Evolutionary conservation across 306 rosid species (phyloP).

Genomic region (Pterocarpus macrocarpus): DNA sequence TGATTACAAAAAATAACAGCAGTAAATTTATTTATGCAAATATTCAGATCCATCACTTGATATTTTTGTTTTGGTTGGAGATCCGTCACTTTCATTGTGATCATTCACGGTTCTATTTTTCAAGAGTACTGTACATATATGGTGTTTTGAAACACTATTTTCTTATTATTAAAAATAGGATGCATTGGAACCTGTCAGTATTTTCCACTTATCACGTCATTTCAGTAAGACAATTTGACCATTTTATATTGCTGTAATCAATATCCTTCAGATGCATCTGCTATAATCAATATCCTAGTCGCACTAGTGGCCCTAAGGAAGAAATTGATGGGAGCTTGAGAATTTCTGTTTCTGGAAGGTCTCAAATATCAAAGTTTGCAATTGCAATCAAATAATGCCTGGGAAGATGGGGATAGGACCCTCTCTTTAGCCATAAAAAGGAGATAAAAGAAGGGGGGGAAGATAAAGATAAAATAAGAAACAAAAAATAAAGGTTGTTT

Average conservation of each 20-base stretch:
- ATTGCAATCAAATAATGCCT: slow-evolving; percentile 13
- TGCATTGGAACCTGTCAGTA: not conserved
- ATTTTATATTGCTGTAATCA: not conserved
- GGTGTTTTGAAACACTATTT: not conserved
- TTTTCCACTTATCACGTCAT: not conserved
- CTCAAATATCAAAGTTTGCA: slow-evolving; percentile 28
- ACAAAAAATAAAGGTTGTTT: slow-evolving; percentile 35
- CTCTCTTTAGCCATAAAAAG: not conserved
- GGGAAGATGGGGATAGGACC: not conserved
- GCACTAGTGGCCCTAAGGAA: not conserved
- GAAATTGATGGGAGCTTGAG: slow-evolving; percentile 20
- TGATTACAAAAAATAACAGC: not conserved
- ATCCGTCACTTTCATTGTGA: slow-evolving; percentile 39
- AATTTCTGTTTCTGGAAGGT: slow-evolving; percentile 31
- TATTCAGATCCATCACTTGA: slow-evolving; percentile 8
- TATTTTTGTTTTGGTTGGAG: not conserved
- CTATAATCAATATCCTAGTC: not conserved
- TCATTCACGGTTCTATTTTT: not conserved
- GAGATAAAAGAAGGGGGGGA: not conserved
- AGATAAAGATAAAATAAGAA: slow-evolving; percentile 13
- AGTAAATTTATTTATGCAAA: not conserved
- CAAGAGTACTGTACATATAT: not conserved
- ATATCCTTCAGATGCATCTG: too few relatives aligned
- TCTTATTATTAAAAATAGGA: not conserved
- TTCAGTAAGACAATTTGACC: not conserved